Percentiles rank a stretch among this genome's conserved stretches.
Conservation (phyloP, 1,284 basidiomycete genomes). For the Ganoderma meredithae region DNA sequence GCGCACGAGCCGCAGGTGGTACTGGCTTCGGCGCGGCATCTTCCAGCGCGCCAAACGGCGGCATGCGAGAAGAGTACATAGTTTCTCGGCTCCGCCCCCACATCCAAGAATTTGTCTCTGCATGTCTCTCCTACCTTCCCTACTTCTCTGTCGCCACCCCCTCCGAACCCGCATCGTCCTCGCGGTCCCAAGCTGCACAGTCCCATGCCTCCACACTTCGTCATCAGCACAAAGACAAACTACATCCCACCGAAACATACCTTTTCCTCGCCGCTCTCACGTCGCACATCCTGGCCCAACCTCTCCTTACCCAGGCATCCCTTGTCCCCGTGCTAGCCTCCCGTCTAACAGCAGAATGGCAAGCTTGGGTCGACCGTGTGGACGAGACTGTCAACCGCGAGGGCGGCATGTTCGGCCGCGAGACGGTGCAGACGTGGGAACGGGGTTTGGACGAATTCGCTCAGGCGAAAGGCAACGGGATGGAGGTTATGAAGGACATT, state of each 20-base stretch:
- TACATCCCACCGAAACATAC: constrained; percentile 77
- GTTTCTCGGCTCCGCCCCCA: constrained; percentile 75
- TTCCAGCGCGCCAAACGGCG: constrained; percentile 43
- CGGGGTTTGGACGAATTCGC: constrained; percentile 71
- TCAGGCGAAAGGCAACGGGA: constrained; percentile 55
- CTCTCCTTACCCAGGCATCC: constrained; percentile 65
- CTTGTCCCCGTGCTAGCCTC: constrained; percentile 64
- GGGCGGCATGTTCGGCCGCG: constrained; percentile 80
- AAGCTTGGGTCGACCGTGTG: constrained; percentile 74
- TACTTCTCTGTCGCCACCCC: constrained; percentile 73
- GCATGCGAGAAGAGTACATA: constrained; percentile 82
- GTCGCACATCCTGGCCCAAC: constrained; percentile 70
- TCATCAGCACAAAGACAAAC: constrained; percentile 62
- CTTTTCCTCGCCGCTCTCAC: constrained; percentile 72
- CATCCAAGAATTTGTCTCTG: constrained; percentile 76
- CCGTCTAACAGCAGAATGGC: constrained; percentile 76
- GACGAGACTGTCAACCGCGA: constrained; percentile 74
- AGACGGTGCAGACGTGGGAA: constrained; percentile 72
- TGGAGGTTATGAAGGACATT: constrained; percentile 61
- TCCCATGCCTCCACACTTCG: constrained; percentile 53
- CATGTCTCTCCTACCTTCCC: constrained; percentile 79
- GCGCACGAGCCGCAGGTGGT: constrained; percentile 39
- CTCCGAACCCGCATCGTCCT: constrained; percentile 35
- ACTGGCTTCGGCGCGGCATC: constrained; percentile 36
- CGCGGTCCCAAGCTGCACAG: constrained; percentile 38